Conservation (phyloP, 2,329 filamentous ascomycete species). For the Zymoseptoria passerinii region DNA sequence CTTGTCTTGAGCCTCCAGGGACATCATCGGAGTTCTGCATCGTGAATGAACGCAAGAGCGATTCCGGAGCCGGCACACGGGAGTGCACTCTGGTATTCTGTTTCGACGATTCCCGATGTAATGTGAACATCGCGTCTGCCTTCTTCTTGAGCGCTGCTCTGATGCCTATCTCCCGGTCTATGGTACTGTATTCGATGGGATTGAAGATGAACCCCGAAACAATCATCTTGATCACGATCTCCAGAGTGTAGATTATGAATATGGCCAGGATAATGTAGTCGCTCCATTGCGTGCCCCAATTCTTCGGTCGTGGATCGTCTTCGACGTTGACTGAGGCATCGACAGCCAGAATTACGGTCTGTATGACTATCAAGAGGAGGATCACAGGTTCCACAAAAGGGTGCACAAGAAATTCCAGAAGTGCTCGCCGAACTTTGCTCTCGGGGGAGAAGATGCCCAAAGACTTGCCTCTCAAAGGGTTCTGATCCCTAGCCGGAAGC, state of each 20-base stretch:
- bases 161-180: conserved; percentile 68
- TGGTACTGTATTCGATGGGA: conserved; percentile 82
- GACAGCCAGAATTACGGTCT: conserved; percentile 79
- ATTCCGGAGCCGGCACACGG: conserved; percentile 21
- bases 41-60: conserved; percentile 30
- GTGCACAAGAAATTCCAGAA: conserved; percentile 80
- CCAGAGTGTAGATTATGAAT: conserved; percentile 83
- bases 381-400: conserved; percentile 81
- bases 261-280: conserved; percentile 76
- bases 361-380: conserved; percentile 75
- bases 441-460: conserved; percentile 76
- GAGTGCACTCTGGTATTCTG: conserved; percentile 32
- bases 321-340: conserved; percentile 63
- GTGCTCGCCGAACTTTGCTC: conserved; percentile 60
- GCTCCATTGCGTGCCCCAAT: conserved; percentile 60
- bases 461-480: conserved; percentile 79
- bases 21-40: conserved; percentile 34
- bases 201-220: conserved; percentile 93
- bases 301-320: conserved; percentile 47
- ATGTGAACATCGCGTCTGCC: conserved; percentile 71
- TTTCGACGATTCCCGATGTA: conserved; percentile 63
- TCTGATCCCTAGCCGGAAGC: conserved; percentile 37
- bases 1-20: conserved; percentile 59
- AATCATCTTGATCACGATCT: conserved; percentile 73
- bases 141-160: conserved; percentile 67